These are phyloP conservation scores for Coprinellus aureogranulatus DNA, from an alignment of 768 basidiomycete species.

Conservation along the genomic window DNA sequence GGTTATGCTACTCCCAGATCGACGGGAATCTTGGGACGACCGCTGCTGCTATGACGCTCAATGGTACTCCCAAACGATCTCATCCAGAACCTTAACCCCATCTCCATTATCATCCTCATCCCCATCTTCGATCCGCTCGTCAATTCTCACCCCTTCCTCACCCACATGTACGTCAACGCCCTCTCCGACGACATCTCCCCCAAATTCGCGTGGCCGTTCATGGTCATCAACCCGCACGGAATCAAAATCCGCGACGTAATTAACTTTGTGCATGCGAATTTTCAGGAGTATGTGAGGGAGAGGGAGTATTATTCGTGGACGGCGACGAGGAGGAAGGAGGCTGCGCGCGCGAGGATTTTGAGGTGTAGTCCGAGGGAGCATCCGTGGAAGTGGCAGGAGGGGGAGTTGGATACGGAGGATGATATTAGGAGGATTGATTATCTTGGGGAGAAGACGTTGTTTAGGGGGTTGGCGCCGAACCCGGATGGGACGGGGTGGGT, in stretches of 20 bases:
- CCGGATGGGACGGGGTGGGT: slow-evolving; percentile 48
- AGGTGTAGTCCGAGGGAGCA: slow-evolving; percentile 17
- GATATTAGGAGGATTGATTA: slow-evolving; percentile 43
- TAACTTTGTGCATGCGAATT: slow-evolving; percentile 42
- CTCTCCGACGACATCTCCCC: slow-evolving; percentile 52
- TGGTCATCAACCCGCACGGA: slow-evolving; percentile 43
- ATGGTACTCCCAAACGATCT: slow-evolving; percentile 51
- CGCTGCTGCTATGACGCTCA: slow-evolving; percentile 46
- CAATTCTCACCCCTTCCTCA: slow-evolving; percentile 61
- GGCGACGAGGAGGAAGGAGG: slow-evolving; percentile 28
- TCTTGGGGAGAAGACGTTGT: slow-evolving; percentile 46
- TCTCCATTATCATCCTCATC: slow-evolving; percentile 47
- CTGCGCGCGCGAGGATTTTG: slow-evolving; percentile 27
- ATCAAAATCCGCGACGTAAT: slow-evolving; percentile 54
- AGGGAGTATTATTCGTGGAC: slow-evolving; percentile 38
- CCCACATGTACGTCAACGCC: slow-evolving; percentile 52
- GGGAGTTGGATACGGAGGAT: slow-evolving; percentile 14
- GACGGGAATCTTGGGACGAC: slow-evolving; percentile 49
- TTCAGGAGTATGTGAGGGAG: slow-evolving; percentile 33
- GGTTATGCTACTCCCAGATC: slow-evolving; percentile 53
- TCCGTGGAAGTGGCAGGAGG: background rate
- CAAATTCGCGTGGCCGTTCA: slow-evolving; percentile 56
- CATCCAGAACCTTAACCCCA: slow-evolving; percentile 53
- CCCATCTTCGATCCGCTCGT: slow-evolving; percentile 54
- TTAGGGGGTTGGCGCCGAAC: slow-evolving; percentile 53